These are phyloP conservation scores for Crepidotus variabilis DNA, from an alignment of 768 basidiomycete genomes.

Conservation along the genomic window DNA sequence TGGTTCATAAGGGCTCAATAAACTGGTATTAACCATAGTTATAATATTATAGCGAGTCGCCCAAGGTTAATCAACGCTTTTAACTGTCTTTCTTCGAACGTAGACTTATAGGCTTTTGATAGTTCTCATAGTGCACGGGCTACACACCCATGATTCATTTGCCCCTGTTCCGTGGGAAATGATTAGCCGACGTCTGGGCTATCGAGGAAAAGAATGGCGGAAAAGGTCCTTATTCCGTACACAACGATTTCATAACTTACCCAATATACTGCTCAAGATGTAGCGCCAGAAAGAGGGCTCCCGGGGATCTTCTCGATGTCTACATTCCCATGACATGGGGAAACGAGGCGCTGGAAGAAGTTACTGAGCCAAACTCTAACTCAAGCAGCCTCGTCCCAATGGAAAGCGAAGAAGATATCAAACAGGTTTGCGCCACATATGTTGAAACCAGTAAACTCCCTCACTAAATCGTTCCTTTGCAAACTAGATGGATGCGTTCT, in stretches of 20 bases:
- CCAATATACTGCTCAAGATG: constrained; percentile 33
- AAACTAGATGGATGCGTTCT: constrained; percentile 36
- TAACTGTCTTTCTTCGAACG: constrained; percentile 7
- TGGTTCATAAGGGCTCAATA: not conserved
- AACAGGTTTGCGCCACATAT: no score
- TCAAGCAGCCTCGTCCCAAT: no score
- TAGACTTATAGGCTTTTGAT: not conserved
- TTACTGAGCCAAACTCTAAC: constrained; percentile 15
- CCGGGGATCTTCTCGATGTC: constrained; percentile 31
- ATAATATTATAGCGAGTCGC: not conserved
- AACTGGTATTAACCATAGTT: not conserved
- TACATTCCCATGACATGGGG: constrained; percentile 46
- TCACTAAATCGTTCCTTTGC: constrained; percentile 34
- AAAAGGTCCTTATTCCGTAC: constrained; percentile 31
- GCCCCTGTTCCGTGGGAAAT: constrained; percentile 30
- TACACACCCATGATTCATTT: constrained; percentile 29
- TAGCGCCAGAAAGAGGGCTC: constrained; percentile 30
- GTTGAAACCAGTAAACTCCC: no score
- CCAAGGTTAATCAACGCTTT: constrained; percentile 30
- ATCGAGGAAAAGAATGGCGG: constrained; percentile 44
- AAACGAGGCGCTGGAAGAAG: constrained; percentile 17
- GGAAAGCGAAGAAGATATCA: no score
- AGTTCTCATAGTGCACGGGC: constrained; percentile 26
- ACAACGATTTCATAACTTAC: not conserved
- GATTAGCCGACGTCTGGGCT: constrained; percentile 24